These are phyloP conservation scores for Fusarium neocosmosporiellum DNA, from an alignment of 2,329 filamentous ascomycete species.

Conservation along the genomic window DNA sequence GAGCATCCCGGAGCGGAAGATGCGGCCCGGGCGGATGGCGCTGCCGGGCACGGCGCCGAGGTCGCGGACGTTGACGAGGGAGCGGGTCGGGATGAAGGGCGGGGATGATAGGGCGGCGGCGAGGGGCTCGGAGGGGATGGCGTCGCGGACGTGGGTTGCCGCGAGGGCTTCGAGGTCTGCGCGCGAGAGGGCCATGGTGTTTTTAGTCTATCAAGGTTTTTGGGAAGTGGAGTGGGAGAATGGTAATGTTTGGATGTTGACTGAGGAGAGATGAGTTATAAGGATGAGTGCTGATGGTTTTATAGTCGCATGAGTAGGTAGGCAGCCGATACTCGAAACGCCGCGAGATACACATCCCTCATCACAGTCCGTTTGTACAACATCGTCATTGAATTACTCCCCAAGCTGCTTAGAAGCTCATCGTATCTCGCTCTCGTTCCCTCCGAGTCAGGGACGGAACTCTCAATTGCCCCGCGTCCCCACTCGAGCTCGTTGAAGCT, in stretches of 20 bases:
- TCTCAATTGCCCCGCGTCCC: slow-evolving; percentile 4
- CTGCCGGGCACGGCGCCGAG: slow-evolving; percentile 58
- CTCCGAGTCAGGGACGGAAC: background rate
- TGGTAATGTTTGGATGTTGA: background rate
- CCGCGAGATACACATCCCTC: background rate
- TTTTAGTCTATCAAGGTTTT: background rate
- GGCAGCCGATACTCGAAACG: background rate
- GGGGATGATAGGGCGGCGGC: slow-evolving; percentile 51
- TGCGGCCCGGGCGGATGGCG: slow-evolving; percentile 53
- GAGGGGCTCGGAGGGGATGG: slow-evolving; percentile 53
- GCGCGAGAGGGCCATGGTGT: slow-evolving; percentile 38
- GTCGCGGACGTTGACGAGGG: slow-evolving; percentile 65
- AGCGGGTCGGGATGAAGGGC: slow-evolving; percentile 59
- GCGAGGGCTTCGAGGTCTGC: slow-evolving; percentile 51
- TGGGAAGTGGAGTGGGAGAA: background rate
- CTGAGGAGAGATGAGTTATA: background rate
- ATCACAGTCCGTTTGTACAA: background rate
- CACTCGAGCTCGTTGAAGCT: background rate
- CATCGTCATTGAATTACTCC: background rate
- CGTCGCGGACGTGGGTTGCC: slow-evolving; percentile 53
- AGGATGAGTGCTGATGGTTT: background rate
- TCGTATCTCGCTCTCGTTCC: background rate
- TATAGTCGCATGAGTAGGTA: background rate
- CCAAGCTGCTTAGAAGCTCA: background rate
- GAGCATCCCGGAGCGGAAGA: slow-evolving; percentile 61